Conservation (phyloP, 306 rosid species). For the Carpinus viminea region DNA sequence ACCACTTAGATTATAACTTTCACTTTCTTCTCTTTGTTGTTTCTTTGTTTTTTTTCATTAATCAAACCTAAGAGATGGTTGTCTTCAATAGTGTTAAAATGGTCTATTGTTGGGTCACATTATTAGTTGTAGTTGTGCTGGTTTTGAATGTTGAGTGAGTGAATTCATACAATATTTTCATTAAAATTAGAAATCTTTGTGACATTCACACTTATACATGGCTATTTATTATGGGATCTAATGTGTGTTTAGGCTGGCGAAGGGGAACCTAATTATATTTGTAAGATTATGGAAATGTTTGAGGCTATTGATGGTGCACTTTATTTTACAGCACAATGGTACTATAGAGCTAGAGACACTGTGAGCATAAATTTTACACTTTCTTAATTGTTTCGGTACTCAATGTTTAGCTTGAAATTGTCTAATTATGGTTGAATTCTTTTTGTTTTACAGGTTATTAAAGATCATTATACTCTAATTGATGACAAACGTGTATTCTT, state of each 20-base stretch:
- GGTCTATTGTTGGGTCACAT: too few relatives aligned
- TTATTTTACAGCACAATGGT: constrained; percentile 79
- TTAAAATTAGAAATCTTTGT: too few relatives aligned
- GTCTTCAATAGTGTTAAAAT: too few relatives aligned
- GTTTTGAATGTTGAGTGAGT: too few relatives aligned
- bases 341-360: constrained; percentile 70
- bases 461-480: constrained; percentile 43
- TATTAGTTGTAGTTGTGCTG: too few relatives aligned
- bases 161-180: too few relatives aligned
- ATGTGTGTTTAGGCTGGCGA: constrained; percentile 57
- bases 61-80: too few relatives aligned
- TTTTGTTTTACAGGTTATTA: constrained; percentile 45
- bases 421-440: not conserved
- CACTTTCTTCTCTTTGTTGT: too few relatives aligned
- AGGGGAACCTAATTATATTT: constrained; percentile 39
- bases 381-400: not conserved
- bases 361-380: constrained; percentile 37
- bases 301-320: constrained; percentile 51
- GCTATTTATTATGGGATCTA: not conserved
- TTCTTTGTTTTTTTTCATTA: too few relatives aligned
- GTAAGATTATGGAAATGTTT: constrained; percentile 75
- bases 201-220: not conserved
- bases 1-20: too few relatives aligned
- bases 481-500: constrained; percentile 65
- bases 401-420: not conserved